These are phyloP conservation scores for Alternaria sp. DNA, from an alignment of 2,329 filamentous ascomycete species.

Conservation along the genomic window DNA sequence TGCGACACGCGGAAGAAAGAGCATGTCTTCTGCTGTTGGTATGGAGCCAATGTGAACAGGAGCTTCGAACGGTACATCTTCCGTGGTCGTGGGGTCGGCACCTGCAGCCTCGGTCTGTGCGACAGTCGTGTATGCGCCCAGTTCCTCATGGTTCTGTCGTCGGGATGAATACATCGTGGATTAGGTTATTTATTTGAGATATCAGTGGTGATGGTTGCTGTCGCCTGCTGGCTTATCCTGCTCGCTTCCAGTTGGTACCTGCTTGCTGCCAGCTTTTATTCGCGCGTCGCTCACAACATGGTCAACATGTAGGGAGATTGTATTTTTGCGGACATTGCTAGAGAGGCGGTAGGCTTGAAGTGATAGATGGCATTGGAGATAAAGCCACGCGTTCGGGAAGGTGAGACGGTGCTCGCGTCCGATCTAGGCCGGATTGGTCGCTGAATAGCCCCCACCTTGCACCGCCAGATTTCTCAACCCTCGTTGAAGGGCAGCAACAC, in stretches of 20 bases:
- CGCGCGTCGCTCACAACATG: background rate
- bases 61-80: conserved; percentile 5
- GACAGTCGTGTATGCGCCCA: conserved; percentile 43
- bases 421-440: conserved; percentile 14
- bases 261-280: background rate
- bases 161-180: conserved; percentile 33
- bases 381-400: conserved; percentile 18
- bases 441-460: conserved; percentile 13
- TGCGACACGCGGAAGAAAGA: conserved; percentile 46
- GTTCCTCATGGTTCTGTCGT: conserved; percentile 23
- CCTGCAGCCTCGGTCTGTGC: conserved; percentile 41
- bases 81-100: conserved; percentile 25
- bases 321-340: background rate
- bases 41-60: conserved; percentile 29
- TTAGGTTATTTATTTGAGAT: background rate
- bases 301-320: background rate
- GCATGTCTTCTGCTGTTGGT: conserved; percentile 38
- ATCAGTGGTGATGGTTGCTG: background rate
- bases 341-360: background rate
- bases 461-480: too few relatives aligned
- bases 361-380: background rate
- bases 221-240: background rate
- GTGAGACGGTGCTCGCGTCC: conserved; percentile 15
- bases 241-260: background rate
- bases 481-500: too few relatives aligned